Percentiles rank a stretch among this genome's conserved stretches.
These are phyloP conservation scores for Ceriops zippeliana DNA, from an alignment of 345 rosid species.

Conservation along the genomic window DNA sequence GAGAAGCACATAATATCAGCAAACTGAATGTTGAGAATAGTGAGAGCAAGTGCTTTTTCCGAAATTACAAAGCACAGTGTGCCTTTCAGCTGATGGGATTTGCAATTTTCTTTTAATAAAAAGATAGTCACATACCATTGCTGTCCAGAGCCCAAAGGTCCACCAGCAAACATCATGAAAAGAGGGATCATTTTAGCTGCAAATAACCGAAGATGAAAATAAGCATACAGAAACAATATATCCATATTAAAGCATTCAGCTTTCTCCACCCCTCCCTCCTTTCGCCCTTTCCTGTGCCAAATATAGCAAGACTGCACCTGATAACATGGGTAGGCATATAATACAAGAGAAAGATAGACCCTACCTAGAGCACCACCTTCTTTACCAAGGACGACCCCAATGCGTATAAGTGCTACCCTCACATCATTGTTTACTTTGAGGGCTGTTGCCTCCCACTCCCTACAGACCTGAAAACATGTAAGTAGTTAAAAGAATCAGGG, in stretches of 20 bases:
- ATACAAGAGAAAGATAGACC: not conserved
- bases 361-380: conserved; percentile 97
- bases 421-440: conserved; percentile 66
- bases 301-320: too few species aligned
- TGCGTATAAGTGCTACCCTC: conserved; percentile 78
- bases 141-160: conserved; percentile 87
- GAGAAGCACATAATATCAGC: too few species aligned
- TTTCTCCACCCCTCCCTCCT: too few species aligned
- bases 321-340: not conserved
- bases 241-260: too few species aligned
- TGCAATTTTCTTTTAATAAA: not conserved
- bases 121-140: conserved; percentile 58
- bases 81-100: too few species aligned
- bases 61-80: not conserved
- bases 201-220: conserved; percentile 17
- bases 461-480: conserved; percentile 61
- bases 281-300: too few species aligned
- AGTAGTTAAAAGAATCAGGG: conserved; percentile 2
- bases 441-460: conserved; percentile 92
- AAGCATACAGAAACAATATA: conserved; percentile 3
- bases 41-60: not conserved
- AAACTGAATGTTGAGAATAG: too few species aligned
- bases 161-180: conserved; percentile 93
- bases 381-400: conserved; percentile 95
- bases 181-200: conserved; percentile 95